Evolutionary conservation across 306 rosid genomes (phyloP).

Genomic region (Canavalia ensiformis): DNA sequence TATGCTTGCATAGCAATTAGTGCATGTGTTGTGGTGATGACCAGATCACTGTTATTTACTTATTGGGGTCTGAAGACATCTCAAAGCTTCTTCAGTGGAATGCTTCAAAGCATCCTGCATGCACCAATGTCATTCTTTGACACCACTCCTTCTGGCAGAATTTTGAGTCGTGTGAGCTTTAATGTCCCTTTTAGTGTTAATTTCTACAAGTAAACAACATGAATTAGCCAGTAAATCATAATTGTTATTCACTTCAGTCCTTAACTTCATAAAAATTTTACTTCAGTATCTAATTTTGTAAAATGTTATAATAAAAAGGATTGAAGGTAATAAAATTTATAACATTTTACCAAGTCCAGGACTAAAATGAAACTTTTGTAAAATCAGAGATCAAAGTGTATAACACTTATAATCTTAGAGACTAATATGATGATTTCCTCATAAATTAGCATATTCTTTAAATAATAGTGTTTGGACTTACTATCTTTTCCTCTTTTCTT

Average conservation of each 20-base stretch:
- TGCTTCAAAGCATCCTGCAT: slow-evolving; percentile 73
- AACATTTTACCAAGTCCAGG: too few species aligned
- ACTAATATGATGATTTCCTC: too few species aligned
- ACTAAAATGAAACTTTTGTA: too few species aligned
- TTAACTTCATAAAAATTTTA: too few species aligned
- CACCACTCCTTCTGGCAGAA: slow-evolving; percentile 94
- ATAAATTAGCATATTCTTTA: background rate
- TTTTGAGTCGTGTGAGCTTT: slow-evolving; percentile 83
- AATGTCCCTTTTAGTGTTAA: background rate
- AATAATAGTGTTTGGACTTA: slow-evolving; percentile 17
- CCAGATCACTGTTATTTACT: slow-evolving; percentile 58
- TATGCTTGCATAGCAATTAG: slow-evolving; percentile 65
- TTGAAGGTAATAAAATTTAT: too few species aligned
- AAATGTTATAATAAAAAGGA: too few species aligned
- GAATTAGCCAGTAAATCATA: background rate
- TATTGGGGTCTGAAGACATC: slow-evolving; percentile 77
- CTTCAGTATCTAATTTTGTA: too few species aligned
- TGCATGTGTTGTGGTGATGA: slow-evolving; percentile 49
- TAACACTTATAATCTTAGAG: too few species aligned
- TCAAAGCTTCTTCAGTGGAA: slow-evolving; percentile 69
- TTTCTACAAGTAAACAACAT: background rate
- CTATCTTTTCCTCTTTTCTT: background rate
- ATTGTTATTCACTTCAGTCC: too few species aligned
- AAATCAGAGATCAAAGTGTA: too few species aligned
- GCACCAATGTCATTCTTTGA: slow-evolving; percentile 97